A percentile compares a stretch with the other conserved stretches of the same genome.
Evolutionary conservation across 257 asterid genomes (phyloP).

Genomic region (Petunia secreta): DNA sequence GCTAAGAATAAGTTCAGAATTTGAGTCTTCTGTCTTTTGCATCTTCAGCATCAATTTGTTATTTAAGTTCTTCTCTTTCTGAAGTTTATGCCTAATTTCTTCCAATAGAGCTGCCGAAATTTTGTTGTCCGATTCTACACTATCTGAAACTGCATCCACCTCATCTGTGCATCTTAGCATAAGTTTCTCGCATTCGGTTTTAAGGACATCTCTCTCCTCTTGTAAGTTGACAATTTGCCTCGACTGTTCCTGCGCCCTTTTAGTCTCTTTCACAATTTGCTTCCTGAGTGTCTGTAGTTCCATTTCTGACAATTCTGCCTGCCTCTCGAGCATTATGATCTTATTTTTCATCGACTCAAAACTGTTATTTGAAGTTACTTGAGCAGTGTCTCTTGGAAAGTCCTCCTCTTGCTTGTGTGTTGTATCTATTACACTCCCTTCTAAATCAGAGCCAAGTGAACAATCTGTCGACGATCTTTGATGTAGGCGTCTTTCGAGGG

Average conservation of each 20-base stretch:
- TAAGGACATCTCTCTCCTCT: conserved; percentile 65
- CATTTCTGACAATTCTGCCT: conserved; percentile 73
- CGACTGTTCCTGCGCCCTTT: conserved; percentile 62
- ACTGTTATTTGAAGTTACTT: conserved; percentile 36
- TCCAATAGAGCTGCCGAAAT: conserved; percentile 44
- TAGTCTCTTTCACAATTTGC: conserved; percentile 70
- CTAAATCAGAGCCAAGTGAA: conserved; percentile 37
- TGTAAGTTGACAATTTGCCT: conserved; percentile 56
- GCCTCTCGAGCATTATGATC: conserved; percentile 60
- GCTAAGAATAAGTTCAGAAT: conserved; percentile 82
- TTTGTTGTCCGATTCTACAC: conserved; percentile 37
- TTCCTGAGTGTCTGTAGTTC: conserved; percentile 82
- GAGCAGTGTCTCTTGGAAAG: conserved; percentile 35
- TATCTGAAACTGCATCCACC: conserved; percentile 40
- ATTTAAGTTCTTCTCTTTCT: conserved; percentile 61
- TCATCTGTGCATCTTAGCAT: conserved; percentile 42
- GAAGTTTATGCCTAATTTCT: conserved; percentile 60
- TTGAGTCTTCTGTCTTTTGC: conserved; percentile 86
- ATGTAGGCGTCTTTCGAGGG: conserved; percentile 23
- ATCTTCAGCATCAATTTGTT: conserved; percentile 58
- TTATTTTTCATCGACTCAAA: conserved; percentile 43
- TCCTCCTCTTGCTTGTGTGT: conserved; percentile 32
- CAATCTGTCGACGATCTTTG: conserved; percentile 40
- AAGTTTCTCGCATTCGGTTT: conserved; percentile 64
- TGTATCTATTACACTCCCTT: conserved; percentile 34